Percentiles rank a stretch among this genome's conserved stretches.
phyloP scores from a whole-genome alignment of 2,329 filamentous ascomycete genomes.

The Penicillium palitans region DNA sequence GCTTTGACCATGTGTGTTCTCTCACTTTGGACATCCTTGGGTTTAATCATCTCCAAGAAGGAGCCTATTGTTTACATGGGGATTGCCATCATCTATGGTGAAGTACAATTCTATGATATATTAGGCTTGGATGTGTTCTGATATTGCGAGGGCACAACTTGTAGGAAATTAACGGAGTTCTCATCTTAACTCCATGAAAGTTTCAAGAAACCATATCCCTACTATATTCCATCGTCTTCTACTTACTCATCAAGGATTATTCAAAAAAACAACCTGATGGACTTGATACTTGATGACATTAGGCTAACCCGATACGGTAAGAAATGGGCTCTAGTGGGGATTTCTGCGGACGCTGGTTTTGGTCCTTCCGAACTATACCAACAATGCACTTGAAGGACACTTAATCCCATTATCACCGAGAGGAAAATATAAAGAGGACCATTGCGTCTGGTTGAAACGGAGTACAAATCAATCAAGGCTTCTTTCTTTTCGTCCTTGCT shows the following conservation, averaged over 20 bases:
- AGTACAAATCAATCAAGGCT: neutral
- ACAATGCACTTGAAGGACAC: neutral
- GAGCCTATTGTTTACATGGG: accelerated
- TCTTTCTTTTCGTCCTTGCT: neutral
- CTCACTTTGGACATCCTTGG: neutral
- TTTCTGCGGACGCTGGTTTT: neutral
- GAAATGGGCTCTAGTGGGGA: too few species aligned
- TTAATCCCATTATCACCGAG: conserved; percentile 2
- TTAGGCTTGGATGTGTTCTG: neutral
- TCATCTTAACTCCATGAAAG: neutral
- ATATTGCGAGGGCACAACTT: too few species aligned
- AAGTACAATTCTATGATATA: too few species aligned
- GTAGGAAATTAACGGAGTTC: neutral
- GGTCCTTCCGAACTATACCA: neutral
- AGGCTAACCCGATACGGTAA: conserved; percentile 9
- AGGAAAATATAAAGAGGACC: neutral
- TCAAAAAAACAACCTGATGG: neutral
- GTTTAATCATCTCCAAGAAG: accelerated
- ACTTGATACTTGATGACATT: conserved; percentile 9
- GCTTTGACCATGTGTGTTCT: neutral
- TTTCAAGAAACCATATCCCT: too few species aligned
- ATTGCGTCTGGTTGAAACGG: accelerated
- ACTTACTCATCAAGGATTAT: too few species aligned
- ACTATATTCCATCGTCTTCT: neutral
- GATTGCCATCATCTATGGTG: accelerated